phyloP scores from a whole-genome alignment of 257 asterid species.

The Capsicum chinense region DNA sequence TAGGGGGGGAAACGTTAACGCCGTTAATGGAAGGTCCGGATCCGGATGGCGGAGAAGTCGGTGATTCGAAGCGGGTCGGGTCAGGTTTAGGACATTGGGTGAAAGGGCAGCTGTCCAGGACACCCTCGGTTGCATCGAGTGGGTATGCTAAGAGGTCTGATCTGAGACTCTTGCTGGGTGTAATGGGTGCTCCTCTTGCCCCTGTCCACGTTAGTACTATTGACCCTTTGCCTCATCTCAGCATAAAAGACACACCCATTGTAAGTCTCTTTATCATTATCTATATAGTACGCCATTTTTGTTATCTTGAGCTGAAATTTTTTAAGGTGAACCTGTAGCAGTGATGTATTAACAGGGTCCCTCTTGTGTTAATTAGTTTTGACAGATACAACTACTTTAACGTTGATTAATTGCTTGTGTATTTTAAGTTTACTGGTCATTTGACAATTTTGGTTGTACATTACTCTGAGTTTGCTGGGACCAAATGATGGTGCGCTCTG shows the following conservation, averaged over 20 bases:
- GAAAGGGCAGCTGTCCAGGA: conserved; percentile 65
- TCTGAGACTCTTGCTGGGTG: conserved; percentile 88
- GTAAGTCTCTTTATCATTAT: conserved; percentile 42
- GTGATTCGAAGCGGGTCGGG: conserved; percentile 64
- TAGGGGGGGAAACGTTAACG: conserved; percentile 67
- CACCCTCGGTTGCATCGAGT: conserved; percentile 59
- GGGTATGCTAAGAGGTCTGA: conserved; percentile 71
- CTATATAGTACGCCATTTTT: neutral
- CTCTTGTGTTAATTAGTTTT: neutral
- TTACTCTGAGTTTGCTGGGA: neutral
- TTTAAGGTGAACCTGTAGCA: neutral
- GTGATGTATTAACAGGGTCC: neutral
- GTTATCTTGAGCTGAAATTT: neutral
- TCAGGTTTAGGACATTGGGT: conserved; percentile 77
- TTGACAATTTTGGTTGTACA: neutral
- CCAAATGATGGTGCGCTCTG: neutral
- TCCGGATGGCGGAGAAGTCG: conserved; percentile 64
- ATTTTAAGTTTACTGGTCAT: neutral
- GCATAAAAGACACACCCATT: conserved; percentile 88
- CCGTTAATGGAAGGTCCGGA: conserved; percentile 88
- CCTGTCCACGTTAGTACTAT: conserved; percentile 83
- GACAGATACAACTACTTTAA: conserved; percentile 14
- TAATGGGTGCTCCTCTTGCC: conserved; percentile 95
- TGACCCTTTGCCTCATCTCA: conserved; percentile 92
- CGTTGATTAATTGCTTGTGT: neutral